A percentile compares a stretch with the other conserved stretches of the same genome.
phyloP scores from a whole-genome alignment of 1,139 yeast species.

The Yamadazyma triangularis region DNA sequence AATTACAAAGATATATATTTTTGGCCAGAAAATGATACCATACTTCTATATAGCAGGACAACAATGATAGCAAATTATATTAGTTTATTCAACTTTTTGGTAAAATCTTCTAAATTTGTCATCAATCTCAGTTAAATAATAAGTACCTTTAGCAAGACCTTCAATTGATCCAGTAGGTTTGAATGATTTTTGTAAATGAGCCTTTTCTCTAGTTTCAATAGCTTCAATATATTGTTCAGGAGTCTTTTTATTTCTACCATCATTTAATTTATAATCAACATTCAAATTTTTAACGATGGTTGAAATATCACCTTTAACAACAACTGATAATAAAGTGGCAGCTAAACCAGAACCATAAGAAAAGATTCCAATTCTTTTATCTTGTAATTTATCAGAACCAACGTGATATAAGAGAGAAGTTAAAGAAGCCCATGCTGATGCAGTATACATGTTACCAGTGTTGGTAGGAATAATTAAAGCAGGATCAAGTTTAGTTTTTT shows the following conservation, averaged over 20 bases:
- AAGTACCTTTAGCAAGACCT: constrained; percentile 67
- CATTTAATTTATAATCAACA: constrained; percentile 62
- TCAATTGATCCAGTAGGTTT: constrained; percentile 78
- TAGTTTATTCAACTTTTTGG: constrained; percentile 8
- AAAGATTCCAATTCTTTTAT: constrained; percentile 86
- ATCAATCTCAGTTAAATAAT: constrained; percentile 79
- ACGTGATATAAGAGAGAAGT: constrained; percentile 76
- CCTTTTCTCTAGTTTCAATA: constrained; percentile 80
- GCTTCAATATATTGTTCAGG: constrained; percentile 84
- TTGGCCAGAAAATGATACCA: background rate
- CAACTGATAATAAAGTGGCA: constrained; percentile 77
- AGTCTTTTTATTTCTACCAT: constrained; percentile 58
- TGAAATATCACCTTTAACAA: constrained; percentile 77
- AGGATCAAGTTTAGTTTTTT: constrained; percentile 71
- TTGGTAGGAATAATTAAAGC: constrained; percentile 88
- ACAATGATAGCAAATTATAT: too few species aligned
- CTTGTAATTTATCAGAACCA: constrained; percentile 68
- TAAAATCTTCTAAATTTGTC: constrained; percentile 77
- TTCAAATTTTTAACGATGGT: constrained; percentile 61
- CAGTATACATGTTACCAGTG: constrained; percentile 98
- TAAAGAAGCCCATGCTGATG: constrained; percentile 84
- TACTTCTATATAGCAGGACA: background rate
- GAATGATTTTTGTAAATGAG: constrained; percentile 76
- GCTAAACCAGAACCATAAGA: constrained; percentile 99
- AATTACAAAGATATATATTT: background rate